Conservation (phyloP, 2,329 filamentous ascomycete species). For the Chlorencoelia australis region DNA sequence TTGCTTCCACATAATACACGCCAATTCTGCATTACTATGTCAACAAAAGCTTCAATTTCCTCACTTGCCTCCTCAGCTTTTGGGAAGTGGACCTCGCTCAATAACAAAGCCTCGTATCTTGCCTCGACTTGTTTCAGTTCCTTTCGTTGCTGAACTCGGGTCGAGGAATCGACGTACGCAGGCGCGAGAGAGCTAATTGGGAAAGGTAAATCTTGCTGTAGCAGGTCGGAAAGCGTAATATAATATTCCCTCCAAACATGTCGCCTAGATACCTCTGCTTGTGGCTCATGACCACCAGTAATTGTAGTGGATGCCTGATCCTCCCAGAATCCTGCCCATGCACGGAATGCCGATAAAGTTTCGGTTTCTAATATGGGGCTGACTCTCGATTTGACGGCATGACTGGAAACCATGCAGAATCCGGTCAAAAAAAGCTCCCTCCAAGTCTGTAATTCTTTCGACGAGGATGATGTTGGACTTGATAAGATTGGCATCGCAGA, state of each 20-base stretch:
- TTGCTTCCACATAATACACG: constrained; percentile 64
- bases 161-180: constrained; percentile 39
- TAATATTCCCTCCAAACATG: constrained; percentile 84
- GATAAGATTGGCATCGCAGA: constrained; percentile 55
- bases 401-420: constrained; percentile 59
- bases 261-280: constrained; percentile 50
- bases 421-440: constrained; percentile 68
- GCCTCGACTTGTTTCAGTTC: constrained; percentile 74
- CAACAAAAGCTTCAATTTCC: constrained; percentile 74
- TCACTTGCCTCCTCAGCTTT: constrained; percentile 68
- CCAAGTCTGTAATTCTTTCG: constrained; percentile 65
- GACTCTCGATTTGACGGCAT: constrained; percentile 43
- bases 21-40: constrained; percentile 79
- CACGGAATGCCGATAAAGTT: constrained; percentile 47
- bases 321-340: constrained; percentile 65
- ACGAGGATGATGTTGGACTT: constrained; percentile 34
- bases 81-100: constrained; percentile 75
- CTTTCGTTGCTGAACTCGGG: constrained; percentile 53
- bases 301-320: constrained; percentile 30
- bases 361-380: constrained; percentile 41
- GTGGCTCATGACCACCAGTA: constrained; percentile 46
- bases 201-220: constrained; percentile 57
- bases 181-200: constrained; percentile 35
- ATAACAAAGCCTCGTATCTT: constrained; percentile 68
- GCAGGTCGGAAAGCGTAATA: constrained; percentile 61